Base-by-base conservation (phyloP, 805 yeast species). In the Metschnikowia cerradonensis region DNA sequence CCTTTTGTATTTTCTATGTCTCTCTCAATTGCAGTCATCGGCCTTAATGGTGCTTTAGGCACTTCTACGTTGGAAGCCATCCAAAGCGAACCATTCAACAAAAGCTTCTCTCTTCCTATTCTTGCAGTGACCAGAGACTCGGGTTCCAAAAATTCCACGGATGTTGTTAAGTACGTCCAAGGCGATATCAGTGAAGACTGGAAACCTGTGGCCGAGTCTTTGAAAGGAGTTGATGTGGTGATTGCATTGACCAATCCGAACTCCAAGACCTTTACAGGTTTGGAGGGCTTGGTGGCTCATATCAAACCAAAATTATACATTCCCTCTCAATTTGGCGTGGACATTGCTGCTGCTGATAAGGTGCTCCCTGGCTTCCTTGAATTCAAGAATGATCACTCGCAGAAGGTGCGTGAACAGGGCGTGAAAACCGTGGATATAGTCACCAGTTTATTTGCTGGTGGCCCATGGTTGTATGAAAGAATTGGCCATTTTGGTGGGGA, bases 311-410 rank as follows among this genome's bases (percentile, higher is more conserved):
- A 77, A 59, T 60, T 80, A 26, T 82, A 73, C 66, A 75, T 81
- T 54, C 85, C 86, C 32, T 76, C 84, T 2, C 86, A 82, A 58
- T 83, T 78, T 57, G 90, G 88, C 38, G 58, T 70, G 26, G 81
- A 80, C 48, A 45, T 73, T 15, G 61, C 55, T 3, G 66, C 60
- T 5, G 61, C 63, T 19, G 57, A 57, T 3, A 50, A 56, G 20
- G 41, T 48, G 26, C 62, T 71, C 19, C 77, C 80, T 7, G 70
- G 68, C 0, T 66, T 77, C 48, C 57, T 66, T 26, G 59, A 41
- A 2, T 14, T 50, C 17, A 79, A 79, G 60, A 41, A 60, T 1
- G 59, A 49, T 2, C 80, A 78, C 57, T 60, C 75, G 5, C 58
- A 59, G 2, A 65, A 60, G 15, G 71, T 77, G 17, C 70, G 82